Base-by-base conservation (phyloP, 805 yeast genomes). In the Zygotorulaspora florentina region DNA sequence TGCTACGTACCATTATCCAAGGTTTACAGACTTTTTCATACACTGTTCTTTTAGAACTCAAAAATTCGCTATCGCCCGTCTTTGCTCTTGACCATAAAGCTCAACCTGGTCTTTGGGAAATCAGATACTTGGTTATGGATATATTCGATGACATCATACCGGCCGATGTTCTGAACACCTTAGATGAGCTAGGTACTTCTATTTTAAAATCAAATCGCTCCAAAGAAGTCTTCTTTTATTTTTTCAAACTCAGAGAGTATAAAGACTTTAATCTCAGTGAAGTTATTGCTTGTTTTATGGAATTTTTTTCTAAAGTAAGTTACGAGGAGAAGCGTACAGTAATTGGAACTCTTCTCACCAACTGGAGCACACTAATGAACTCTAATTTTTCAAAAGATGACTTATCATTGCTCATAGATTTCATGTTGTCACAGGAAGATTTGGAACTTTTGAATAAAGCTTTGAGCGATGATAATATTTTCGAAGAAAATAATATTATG, bases 301-400 rank as follows among this genome's bases (percentile, higher is more conserved):
- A 47, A 5, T 64, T 51, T 44, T 54, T 65, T 11, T 40, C 48
- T 13, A 49, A 40, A 6, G 38, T 26, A 10, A 26, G 41, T 15
- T 23, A 39, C 2, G 42, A 58, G 2, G 15, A 44, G 1, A 42
- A 44, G 1, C 10, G 33, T 8, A 10, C 18, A 11, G 48, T 61
- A 40, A 43, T 67, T 8, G 25, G 47, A 29, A 44, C 56, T 11
- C 43, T 71, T 0, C 70, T 81, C 42, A 51, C 55, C 8, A 75
- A 87, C 54, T 84, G 88, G 88, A 55, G 73, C 33, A 74, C 81
- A 0, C 47, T 83, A 1, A 44, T 73, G 34, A 68, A 77, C 53
- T 39, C 47, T 5, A 51, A 64, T 38, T 69, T 75, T 52, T 33
- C 61, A 0, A 48, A 55, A 11, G 56, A 62, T 0, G 60, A 68